Evolutionary conservation across 495 filamentous ascomycete genomes (phyloP), one percentile per base, ranked within the genome.

Genomic region (Penicillium odoratum): DNA sequence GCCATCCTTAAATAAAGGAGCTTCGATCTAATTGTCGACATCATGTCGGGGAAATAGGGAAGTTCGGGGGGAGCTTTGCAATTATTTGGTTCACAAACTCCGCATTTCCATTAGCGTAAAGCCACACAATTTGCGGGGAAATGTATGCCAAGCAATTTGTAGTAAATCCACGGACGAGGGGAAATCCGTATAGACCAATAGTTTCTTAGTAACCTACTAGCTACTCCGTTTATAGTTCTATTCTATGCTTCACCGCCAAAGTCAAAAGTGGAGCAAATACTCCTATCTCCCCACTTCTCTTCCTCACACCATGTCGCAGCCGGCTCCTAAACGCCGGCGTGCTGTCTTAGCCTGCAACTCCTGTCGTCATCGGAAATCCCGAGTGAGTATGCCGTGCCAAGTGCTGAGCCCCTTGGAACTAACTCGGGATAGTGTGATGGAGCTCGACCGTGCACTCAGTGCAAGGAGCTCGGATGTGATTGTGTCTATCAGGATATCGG

Each of bases 361-460:
- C 13, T 60, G 58, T 34, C 52, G 58, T 11, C 58, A 60, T 16
- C 58, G 58, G 44, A 60, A 60, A 56, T 60, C 58, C 11, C 58
- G 58, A 18, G 58, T 60, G 21, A 16, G 58, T 46, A 36, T n/a
- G 10, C 30, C 28, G 38, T 16, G 26, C 31, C 7, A 31, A 51
- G 46, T 30, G 47, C 52, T 25, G 15, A 21, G 21, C 21, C 21
- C 21, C 13, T 40, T 13, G n/a, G 11, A 15, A 31, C 42, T 45
- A 36, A 56, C 13, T 25, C 15, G 5, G 18, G 16, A 18, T 7
- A 53, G 51, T 53, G 51, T n/a, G 51, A 53, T 26, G 51, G 51
- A 29, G 34, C 36, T 30, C 36, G 51, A 16, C 58, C 58, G 18
- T 60, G 58, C 38, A 25, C 58, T 40, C 52, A 31, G 33, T 60